Evolutionary conservation across 2,329 filamentous ascomycete genomes (phyloP), one percentile per base, ranked within the genome.

Genomic region (Colletotrichum sp.): DNA sequence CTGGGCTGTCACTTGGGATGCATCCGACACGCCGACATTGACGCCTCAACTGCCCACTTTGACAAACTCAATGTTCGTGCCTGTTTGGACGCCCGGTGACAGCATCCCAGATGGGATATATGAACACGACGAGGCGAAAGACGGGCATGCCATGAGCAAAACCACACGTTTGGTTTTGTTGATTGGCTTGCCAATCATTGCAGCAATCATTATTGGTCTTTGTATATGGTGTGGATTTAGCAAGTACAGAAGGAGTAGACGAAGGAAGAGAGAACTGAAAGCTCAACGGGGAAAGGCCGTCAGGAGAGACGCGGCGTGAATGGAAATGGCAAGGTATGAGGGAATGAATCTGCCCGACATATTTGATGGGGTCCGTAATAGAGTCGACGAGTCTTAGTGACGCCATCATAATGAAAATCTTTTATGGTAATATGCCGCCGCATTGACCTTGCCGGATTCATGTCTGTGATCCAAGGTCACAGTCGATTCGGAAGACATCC

Each of bases 71-170:
- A 49, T 49, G 44, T 21, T 21, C 10, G n/a, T 49, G 44, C 44
- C 44, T 7, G 44, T 49, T 49, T 49, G 44, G 44, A 49, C 44
- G 7, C 44, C 6, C 4, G 44, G 44, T 21, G 44, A 49, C 1
- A 21, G 4, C 0, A 21, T 49, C 6, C 0, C 44, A 0, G 44
- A 21, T 49, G 44, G 44, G 1, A 21, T 12, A 21, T 49, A 49
- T 21, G 44, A 49, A 0, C n/a, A 13, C 6, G 10, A 49, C 0
- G n/a, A 5, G 44, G n/a, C 0, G n/a, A 49, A 13, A 6, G 44
- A 49, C n/a, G 44, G 44, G 0, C 0, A 49, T 49, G n/a, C 44
- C 44, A 49, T 13, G 44, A 21, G 44, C n/a, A 21, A 7, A 49
- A 49, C 44, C n/a, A 21, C 13, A 0, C n/a, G n/a, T 13, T 13